Evolutionary conservation across 2,329 filamentous ascomycete species (phyloP).

Genomic region (Curvularia sp.): DNA sequence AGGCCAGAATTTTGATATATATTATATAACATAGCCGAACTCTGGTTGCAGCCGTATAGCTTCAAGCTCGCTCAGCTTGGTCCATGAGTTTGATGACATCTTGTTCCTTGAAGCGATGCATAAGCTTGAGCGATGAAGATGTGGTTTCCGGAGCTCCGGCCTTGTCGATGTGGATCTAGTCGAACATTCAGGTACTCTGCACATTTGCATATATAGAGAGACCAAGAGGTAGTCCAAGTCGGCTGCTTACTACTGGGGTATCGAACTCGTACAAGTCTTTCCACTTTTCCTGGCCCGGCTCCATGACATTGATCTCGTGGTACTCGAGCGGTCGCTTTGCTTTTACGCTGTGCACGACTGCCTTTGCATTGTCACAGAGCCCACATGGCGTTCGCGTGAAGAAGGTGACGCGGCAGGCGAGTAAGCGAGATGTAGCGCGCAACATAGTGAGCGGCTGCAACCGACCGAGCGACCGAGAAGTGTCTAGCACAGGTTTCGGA

Average conservation of each 20-base stretch:
- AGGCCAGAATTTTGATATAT: background rate
- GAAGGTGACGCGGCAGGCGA: constrained; percentile 68
- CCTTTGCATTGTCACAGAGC: constrained; percentile 72
- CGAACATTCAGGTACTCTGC: constrained; percentile 34
- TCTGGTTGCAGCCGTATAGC: background rate
- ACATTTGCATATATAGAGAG: constrained; percentile 1
- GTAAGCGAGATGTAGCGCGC: constrained; percentile 43
- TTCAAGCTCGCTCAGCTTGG: constrained; percentile 44
- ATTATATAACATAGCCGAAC: background rate
- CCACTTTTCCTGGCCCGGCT: constrained; percentile 69
- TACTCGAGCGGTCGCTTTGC: constrained; percentile 72
- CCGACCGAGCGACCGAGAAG: background rate
- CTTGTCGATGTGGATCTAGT: constrained; percentile 69
- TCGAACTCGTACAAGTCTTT: constrained; percentile 80
- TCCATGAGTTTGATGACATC: constrained; percentile 76
- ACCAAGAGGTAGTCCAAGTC: background rate
- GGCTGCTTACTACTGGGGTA: constrained; percentile 72
- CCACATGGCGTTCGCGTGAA: constrained; percentile 77
- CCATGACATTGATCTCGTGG: constrained; percentile 73
- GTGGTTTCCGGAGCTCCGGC: constrained; percentile 57
- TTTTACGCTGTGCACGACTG: constrained; percentile 72
- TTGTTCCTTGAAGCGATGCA: constrained; percentile 76
- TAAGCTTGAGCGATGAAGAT: constrained; percentile 71
- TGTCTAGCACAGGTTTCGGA: constrained; percentile 2
- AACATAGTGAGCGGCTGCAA: constrained; percentile 35